Conservation (phyloP, 1,284 basidiomycete species). For the Ustilago bromivora region DNA sequence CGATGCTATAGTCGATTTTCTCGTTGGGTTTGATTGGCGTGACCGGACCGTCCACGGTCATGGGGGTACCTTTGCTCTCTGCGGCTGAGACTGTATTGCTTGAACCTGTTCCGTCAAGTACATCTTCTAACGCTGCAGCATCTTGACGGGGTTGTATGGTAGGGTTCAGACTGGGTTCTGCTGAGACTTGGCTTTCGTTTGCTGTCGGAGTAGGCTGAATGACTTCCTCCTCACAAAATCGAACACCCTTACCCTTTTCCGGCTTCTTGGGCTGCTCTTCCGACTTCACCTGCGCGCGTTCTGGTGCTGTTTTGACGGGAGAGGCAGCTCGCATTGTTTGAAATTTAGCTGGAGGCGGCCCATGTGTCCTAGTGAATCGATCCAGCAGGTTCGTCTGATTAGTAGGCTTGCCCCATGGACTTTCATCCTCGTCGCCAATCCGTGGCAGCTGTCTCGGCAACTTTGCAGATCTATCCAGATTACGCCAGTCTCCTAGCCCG, state of each 20-base stretch:
- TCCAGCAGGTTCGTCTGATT: conserved; percentile 46
- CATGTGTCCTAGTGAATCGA: conserved; percentile 25
- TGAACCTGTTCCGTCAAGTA: background rate
- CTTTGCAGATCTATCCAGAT: conserved; percentile 31
- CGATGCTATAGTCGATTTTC: conserved; percentile 35
- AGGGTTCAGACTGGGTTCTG: background rate
- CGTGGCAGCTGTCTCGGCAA: conserved; percentile 32
- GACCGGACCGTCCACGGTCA: background rate
- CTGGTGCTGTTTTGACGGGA: background rate
- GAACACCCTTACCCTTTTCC: conserved; percentile 16
- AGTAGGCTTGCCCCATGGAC: conserved; percentile 46
- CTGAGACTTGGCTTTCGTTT: background rate
- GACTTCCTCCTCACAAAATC: conserved; percentile 22
- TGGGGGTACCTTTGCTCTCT: background rate
- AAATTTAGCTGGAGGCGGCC: no score
- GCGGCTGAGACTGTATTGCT: background rate
- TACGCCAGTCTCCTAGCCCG: conserved; percentile 33
- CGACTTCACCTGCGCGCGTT: background rate
- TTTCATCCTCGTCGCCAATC: conserved; percentile 42
- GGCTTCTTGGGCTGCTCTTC: background rate
- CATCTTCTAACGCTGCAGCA: background rate
- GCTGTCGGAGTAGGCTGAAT: conserved; percentile 13
- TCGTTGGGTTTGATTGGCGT: conserved; percentile 30
- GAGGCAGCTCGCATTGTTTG: background rate
- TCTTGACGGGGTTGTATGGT: background rate